Percentiles rank a stretch among this genome's conserved stretches.
Evolutionary conservation across 805 yeast genomes (phyloP).

Genomic region (Candida odintsovae): DNA sequence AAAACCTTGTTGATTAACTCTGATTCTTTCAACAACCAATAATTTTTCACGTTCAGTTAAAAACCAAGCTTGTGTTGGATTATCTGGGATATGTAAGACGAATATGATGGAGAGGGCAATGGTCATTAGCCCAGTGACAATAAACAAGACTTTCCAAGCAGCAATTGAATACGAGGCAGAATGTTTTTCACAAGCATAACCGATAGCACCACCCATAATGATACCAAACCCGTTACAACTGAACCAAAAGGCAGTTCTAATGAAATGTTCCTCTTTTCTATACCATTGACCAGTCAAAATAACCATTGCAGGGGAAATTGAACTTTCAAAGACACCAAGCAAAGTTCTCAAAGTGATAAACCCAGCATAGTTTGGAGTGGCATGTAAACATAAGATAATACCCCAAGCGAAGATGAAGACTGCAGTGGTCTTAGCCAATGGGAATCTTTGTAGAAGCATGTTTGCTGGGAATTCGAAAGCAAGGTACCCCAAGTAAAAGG

Average conservation of each 20-base stretch:
- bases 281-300: slow-evolving; percentile 17
- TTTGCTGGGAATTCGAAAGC: slow-evolving; percentile 42
- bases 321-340: slow-evolving; percentile 46
- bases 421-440: slow-evolving; percentile 33
- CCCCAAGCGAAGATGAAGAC: slow-evolving; percentile 42
- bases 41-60: slow-evolving; percentile 34
- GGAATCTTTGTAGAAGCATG: slow-evolving; percentile 40
- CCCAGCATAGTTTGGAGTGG: slow-evolving; percentile 38
- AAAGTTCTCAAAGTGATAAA: slow-evolving; percentile 40
- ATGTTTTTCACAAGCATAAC: slow-evolving; percentile 30
- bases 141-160: slow-evolving; percentile 49
- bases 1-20: slow-evolving; percentile 38
- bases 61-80: slow-evolving; percentile 36
- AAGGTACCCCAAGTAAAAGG: slow-evolving; percentile 50
- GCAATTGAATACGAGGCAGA: slow-evolving; percentile 29
- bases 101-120: slow-evolving; percentile 37
- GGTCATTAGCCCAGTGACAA: slow-evolving; percentile 50
- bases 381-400: slow-evolving; percentile 33
- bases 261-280: slow-evolving; percentile 25
- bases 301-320: slow-evolving; percentile 24
- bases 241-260: slow-evolving; percentile 27
- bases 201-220: slow-evolving; percentile 39
- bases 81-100: slow-evolving; percentile 40
- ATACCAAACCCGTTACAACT: slow-evolving; percentile 30
- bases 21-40: slow-evolving; percentile 37